Conservation (phyloP, 1,284 basidiomycete genomes). For the Cryptococcus depauperatus region DNA sequence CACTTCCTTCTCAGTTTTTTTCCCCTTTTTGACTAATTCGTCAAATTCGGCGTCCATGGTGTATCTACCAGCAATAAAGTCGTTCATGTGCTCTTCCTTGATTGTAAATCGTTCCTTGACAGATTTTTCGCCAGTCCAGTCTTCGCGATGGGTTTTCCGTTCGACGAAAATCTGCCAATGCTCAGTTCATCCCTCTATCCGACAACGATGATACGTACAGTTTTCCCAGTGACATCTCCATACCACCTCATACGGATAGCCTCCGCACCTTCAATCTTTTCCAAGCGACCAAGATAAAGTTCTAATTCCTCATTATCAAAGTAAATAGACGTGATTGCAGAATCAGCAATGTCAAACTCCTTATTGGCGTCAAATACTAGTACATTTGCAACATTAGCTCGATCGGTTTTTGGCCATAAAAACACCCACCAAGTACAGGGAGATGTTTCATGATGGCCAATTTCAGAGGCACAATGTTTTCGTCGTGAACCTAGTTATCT, state of each 20-base stretch:
- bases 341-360: conserved; percentile 81
- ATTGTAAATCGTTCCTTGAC: conserved; percentile 97
- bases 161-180: conserved; percentile 80
- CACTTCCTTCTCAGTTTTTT: conserved; percentile 88
- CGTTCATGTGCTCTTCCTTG: conserved; percentile 90
- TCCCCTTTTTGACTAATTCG: conserved; percentile 77
- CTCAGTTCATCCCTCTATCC: neutral
- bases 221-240: conserved; percentile 74
- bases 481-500: conserved; percentile 65
- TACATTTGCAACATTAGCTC: too few species aligned
- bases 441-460: conserved; percentile 87
- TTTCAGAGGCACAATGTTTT: conserved; percentile 93
- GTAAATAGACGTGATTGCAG: conserved; percentile 56
- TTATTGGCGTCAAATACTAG: conserved; percentile 92
- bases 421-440: conserved; percentile 56
- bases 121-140: conserved; percentile 99
- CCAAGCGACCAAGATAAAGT: conserved; percentile 91
- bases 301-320: conserved; percentile 90
- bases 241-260: conserved; percentile 96
- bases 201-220: conserved; percentile 48
- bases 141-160: conserved; percentile 96
- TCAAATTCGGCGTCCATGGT: conserved; percentile 94
- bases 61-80: conserved; percentile 81
- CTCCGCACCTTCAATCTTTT: conserved; percentile 98
- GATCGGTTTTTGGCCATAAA: conserved; percentile 6